A percentile compares a stretch with the other conserved stretches of the same genome.
Evolutionary conservation across 176 grass and related monocot genomes (phyloP).

Genomic region (Zizania latifolia): DNA sequence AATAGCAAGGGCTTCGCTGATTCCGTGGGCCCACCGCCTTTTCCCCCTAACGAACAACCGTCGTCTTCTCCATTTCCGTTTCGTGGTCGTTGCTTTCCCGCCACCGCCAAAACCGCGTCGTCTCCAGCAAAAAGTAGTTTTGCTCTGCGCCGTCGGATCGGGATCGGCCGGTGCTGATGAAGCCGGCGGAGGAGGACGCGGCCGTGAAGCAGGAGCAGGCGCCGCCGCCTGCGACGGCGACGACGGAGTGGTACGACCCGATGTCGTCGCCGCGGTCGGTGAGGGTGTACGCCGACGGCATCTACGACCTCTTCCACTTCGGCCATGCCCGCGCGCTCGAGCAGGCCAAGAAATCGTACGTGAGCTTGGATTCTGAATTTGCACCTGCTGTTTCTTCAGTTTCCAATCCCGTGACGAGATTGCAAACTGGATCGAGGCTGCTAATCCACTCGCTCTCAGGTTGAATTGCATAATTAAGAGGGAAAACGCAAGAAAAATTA

Average conservation of each 20-base stretch:
- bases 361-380: background rate
- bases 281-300: slow-evolving; percentile 61
- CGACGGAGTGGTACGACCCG: slow-evolving; percentile 51
- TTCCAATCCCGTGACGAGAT: background rate
- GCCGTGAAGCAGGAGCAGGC: background rate
- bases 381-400: background rate
- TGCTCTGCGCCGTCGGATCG: background rate
- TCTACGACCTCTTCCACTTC: slow-evolving; percentile 76
- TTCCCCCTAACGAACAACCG: background rate
- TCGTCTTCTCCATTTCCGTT: background rate
- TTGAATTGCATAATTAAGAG: background rate
- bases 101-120: background rate
- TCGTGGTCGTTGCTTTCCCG: slow-evolving; percentile 25
- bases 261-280: slow-evolving; percentile 31
- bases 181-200: slow-evolving; percentile 24
- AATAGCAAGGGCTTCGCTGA: slow-evolving; percentile 24
- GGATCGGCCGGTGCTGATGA: slow-evolving; percentile 10
- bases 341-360: slow-evolving; percentile 69
- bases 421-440: background rate
- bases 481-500: background rate
- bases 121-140: background rate
- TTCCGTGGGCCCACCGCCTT: background rate
- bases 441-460: background rate
- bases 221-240: background rate
- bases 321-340: slow-evolving; percentile 68